Percentiles rank a stretch among this genome's conserved stretches.
phyloP scores from a whole-genome alignment of 805 yeast genomes.

The Candida lessepsii region DNA sequence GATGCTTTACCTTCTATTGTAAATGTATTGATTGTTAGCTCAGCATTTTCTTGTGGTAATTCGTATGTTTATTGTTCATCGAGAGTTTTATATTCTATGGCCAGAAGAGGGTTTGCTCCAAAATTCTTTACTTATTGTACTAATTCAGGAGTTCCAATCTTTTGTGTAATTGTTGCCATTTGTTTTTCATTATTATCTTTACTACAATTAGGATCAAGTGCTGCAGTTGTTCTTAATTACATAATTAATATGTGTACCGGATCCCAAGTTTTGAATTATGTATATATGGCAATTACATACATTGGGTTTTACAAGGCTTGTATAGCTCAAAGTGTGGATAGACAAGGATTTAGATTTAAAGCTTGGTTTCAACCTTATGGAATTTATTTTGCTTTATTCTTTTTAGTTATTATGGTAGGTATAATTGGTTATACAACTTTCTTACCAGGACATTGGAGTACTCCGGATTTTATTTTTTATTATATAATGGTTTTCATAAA shows the following conservation, averaged over 20 bases:
- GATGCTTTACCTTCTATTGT: conserved; percentile 71
- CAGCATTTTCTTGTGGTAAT: conserved; percentile 83
- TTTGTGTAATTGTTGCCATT: conserved; percentile 47
- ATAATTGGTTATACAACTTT: conserved; percentile 70
- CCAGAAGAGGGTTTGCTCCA: conserved; percentile 74
- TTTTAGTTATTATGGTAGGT: conserved; percentile 45
- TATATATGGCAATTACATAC: conserved; percentile 44
- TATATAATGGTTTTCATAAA: conserved; percentile 66
- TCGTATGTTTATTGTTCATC: conserved; percentile 75
- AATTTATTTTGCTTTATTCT: conserved; percentile 26
- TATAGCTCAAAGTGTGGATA: conserved; percentile 37
- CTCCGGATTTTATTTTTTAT: conserved; percentile 59
- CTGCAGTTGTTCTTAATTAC: conserved; percentile 40
- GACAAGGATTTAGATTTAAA: conserved; percentile 36
- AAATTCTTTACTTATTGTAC: conserved; percentile 55
- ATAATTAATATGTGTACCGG: conserved; percentile 48
- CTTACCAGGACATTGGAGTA: conserved; percentile 54
- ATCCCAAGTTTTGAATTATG: conserved; percentile 46
- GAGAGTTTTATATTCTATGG: conserved; percentile 64
- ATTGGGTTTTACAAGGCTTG: conserved; percentile 42
- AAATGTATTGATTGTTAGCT: conserved; percentile 69
- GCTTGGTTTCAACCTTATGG: conserved; percentile 45
- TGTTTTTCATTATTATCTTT: conserved; percentile 17
- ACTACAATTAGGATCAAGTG: conserved; percentile 26
- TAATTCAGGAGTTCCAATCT: conserved; percentile 66